Evolutionary conservation across 2,329 filamentous ascomycete genomes (phyloP), one percentile per base, ranked within the genome.

Genomic region (Fusarium cicatricum): DNA sequence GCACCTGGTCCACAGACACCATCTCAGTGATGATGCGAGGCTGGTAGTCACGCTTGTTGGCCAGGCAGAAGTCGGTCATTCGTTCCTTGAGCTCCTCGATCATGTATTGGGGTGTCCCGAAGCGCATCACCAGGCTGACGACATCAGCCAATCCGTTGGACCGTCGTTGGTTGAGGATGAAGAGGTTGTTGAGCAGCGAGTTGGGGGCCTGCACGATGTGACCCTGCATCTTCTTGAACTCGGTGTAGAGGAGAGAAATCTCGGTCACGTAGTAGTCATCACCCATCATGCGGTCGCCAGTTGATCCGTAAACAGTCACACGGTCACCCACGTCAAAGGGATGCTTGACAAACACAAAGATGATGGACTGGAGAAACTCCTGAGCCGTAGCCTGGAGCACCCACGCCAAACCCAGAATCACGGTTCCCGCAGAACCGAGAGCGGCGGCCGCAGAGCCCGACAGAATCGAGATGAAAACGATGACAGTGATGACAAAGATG

Each of bases 181-280:
- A 97, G 1, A 98, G 82, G 0, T 86, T 92, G 75, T 97, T 98
- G 50, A 98, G 84, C 32, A 97, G 87, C 53, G 90, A 96, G 82
- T 98, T 98, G 11, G 94, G 94, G 1, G 94, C 94, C 74, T 97
- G 94, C 0, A 98, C 94, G 19, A 97, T 89, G 68, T 97, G 93
- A 2, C 94, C 94, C 74, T 97, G 90, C 90, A 97, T 94, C 80
- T 97, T 97, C 82, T 97, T 97, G 80, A 97, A 97, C 70, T 97
- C 94, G 12, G 94, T 98, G 73, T 95, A 98, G 14, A 97, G 82
- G 1, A 98, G 82, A 2, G 92, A 90, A 50, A 98, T 96, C 70
- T 97, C 91, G 49, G 96, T 96, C 48, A 98, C 93, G 64, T 96
- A 97, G 75, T 97, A 98, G 69, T 97, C 94, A 67, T 97, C 94